Evolutionary conservation across 2,329 filamentous ascomycete species (phyloP).

Genomic region (Paecilomyces variotii): DNA sequence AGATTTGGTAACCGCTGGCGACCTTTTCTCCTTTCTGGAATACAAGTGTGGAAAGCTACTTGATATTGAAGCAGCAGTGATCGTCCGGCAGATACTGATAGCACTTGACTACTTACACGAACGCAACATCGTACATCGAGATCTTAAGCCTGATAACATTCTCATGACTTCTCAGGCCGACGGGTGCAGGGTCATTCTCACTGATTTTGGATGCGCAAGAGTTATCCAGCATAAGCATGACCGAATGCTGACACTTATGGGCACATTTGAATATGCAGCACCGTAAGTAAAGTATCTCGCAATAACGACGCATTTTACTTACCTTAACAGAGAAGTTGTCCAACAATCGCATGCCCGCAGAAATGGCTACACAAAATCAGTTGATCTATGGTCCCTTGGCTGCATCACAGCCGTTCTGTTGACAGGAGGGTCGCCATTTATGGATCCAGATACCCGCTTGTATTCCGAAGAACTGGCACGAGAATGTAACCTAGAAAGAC

Average conservation of each 20-base stretch:
- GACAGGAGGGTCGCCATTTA: slow-evolving; percentile 43
- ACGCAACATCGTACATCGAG: slow-evolving; percentile 50
- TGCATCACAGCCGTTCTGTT: slow-evolving; percentile 46
- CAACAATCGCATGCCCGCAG: slow-evolving; percentile 2
- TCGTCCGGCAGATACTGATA: slow-evolving; percentile 48
- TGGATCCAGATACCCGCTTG: slow-evolving; percentile 21
- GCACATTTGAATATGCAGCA: slow-evolving; percentile 51
- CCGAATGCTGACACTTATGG: slow-evolving; percentile 48
- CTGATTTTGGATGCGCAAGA: slow-evolving; percentile 53
- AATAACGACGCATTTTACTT: not conserved
- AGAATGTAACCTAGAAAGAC: slow-evolving; percentile 34
- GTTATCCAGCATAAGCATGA: slow-evolving; percentile 16
- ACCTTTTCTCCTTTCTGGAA: slow-evolving; percentile 53
- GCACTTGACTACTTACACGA: slow-evolving; percentile 53
- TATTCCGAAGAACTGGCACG: slow-evolving; percentile 24
- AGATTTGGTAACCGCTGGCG: slow-evolving; percentile 52
- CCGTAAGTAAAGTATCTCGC: slow-evolving; percentile 39
- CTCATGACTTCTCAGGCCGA: slow-evolving; percentile 47
- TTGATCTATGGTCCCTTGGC: slow-evolving; percentile 58
- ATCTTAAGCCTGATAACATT: slow-evolving; percentile 58
- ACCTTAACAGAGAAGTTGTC: slow-evolving; percentile 18
- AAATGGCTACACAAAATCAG: slow-evolving; percentile 48
- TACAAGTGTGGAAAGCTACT: slow-evolving; percentile 39
- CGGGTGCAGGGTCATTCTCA: slow-evolving; percentile 48
- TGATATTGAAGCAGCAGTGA: slow-evolving; percentile 46